Percentiles rank a stretch among this genome's conserved stretches.
phyloP scores from a whole-genome alignment of 1,139 yeast genomes.

The Kodamaea plutei region DNA sequence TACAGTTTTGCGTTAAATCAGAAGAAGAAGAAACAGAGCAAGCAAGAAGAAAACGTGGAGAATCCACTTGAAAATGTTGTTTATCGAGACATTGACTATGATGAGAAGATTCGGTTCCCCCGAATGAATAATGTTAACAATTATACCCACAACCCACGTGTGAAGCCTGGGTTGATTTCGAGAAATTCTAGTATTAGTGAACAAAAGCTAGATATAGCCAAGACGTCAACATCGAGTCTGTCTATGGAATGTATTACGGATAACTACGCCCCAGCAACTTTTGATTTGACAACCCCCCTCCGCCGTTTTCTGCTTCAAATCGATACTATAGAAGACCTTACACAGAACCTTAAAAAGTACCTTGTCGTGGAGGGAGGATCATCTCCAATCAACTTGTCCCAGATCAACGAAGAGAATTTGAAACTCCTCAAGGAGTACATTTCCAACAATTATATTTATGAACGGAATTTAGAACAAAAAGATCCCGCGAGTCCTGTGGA shows the following conservation, averaged over 20 bases:
- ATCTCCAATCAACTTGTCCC: constrained; percentile 5
- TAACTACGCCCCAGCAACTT: constrained; percentile 38
- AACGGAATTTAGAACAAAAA: constrained; percentile 13
- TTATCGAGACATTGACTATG: constrained; percentile 32
- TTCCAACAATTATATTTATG: constrained; percentile 16
- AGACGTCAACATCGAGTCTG: not conserved
- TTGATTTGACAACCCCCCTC: constrained; percentile 36
- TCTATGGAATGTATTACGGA: constrained; percentile 3
- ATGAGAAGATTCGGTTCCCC: constrained; percentile 45
- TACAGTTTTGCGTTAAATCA: constrained; percentile 5
- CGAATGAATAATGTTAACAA: constrained; percentile 31
- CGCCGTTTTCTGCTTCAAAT: constrained; percentile 26
- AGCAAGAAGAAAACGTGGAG: constrained; percentile 4
- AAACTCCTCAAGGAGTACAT: constrained; percentile 15
- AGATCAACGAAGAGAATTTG: constrained; percentile 11
- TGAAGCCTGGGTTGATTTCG: constrained; percentile 6
- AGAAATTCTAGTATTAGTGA: constrained; percentile 3
- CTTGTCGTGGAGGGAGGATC: constrained; percentile 5
- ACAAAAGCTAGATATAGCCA: not conserved
- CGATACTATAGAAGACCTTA: constrained; percentile 10
- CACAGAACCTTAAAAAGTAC: constrained; percentile 8
- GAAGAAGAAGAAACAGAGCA: constrained; percentile 6
- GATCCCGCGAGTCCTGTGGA: not conserved
- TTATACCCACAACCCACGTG: constrained; percentile 19
- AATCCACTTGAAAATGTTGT: constrained; percentile 8